phyloP scores from a whole-genome alignment of 768 basidiomycete species.

The Mycena metata region DNA sequence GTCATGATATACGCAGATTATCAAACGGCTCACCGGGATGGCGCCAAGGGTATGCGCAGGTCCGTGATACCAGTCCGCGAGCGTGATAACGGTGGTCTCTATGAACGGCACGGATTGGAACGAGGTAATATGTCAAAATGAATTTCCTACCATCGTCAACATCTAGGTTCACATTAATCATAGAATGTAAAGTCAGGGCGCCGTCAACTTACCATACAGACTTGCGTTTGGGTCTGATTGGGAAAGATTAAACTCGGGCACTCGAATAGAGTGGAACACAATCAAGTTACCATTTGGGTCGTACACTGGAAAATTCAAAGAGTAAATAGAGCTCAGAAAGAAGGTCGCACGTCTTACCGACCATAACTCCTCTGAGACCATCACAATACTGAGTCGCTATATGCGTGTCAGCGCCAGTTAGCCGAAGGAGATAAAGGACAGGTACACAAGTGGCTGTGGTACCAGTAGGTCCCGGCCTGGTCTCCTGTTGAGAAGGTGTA shows the following conservation, averaged over 20 bases:
- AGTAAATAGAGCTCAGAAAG: not conserved
- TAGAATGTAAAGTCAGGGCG: too few relatives aligned
- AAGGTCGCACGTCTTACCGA: constrained; percentile 26
- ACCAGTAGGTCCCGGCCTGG: constrained; percentile 50
- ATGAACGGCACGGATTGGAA: too few relatives aligned
- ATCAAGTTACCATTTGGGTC: not conserved
- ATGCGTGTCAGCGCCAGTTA: not conserved
- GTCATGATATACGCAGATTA: not conserved
- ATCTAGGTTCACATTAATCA: too few relatives aligned
- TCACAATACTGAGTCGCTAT: constrained; percentile 56
- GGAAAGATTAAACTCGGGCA: too few relatives aligned
- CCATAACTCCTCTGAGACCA: constrained; percentile 58
- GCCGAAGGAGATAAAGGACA: not conserved
- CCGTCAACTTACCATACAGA: constrained; percentile 19
- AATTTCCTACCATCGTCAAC: constrained; percentile 60
- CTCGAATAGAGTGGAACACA: too few relatives aligned
- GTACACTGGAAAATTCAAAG: constrained; percentile 38
- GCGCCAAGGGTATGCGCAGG: constrained; percentile 10
- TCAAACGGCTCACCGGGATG: constrained; percentile 10
- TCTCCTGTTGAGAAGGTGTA: constrained; percentile 30
- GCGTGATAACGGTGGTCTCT: constrained; percentile 43
- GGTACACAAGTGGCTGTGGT: constrained; percentile 48
- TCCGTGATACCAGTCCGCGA: constrained; percentile 46
- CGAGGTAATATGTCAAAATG: too few relatives aligned
- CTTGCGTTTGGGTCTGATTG: constrained; percentile 8